Percentiles rank a stretch among this genome's conserved stretches.
These are phyloP conservation scores for Suaeda aralocaspica DNA, from an alignment of 148 eudicot species.

Conservation along the genomic window DNA sequence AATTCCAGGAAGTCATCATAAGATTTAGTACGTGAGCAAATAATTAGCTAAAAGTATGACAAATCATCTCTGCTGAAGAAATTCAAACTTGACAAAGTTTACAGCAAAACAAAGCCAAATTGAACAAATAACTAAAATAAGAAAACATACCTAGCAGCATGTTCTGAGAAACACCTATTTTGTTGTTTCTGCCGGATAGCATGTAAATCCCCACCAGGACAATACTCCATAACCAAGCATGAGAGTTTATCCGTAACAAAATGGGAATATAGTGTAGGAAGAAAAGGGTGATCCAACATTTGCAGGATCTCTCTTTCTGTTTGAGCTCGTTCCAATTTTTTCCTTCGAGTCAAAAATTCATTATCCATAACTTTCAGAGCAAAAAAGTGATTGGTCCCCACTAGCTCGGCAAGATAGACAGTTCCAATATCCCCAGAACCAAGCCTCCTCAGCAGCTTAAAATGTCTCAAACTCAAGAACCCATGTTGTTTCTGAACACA, in stretches of 20 bases:
- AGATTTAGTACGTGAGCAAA: background rate
- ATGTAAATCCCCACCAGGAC: conserved; percentile 90
- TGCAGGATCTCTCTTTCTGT: conserved; percentile 76
- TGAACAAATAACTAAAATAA: background rate
- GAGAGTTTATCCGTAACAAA: conserved; percentile 59
- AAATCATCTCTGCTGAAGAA: background rate
- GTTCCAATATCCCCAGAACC: conserved; percentile 87
- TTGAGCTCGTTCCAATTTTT: conserved; percentile 60
- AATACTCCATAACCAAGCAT: conserved; percentile 83
- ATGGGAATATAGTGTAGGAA: conserved; percentile 79
- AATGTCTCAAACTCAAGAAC: conserved; percentile 53
- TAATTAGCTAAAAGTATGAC: background rate
- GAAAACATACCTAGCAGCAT: conserved; percentile 59
- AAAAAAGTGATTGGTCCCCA: conserved; percentile 56
- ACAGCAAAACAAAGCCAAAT: background rate
- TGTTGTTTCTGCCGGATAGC: conserved; percentile 77
- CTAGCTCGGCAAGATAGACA: conserved; percentile 70
- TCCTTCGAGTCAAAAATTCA: conserved; percentile 59
- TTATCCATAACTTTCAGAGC: conserved; percentile 91
- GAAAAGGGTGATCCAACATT: conserved; percentile 87
- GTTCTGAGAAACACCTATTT: conserved; percentile 59
- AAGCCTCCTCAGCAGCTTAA: conserved; percentile 62
- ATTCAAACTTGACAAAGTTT: background rate
- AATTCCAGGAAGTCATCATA: too few relatives aligned
- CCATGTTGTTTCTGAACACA: conserved; percentile 40